These are phyloP conservation scores for Dothidotthia symphoricarpi DNA, from an alignment of 2,329 filamentous ascomycete genomes.

Conservation along the genomic window DNA sequence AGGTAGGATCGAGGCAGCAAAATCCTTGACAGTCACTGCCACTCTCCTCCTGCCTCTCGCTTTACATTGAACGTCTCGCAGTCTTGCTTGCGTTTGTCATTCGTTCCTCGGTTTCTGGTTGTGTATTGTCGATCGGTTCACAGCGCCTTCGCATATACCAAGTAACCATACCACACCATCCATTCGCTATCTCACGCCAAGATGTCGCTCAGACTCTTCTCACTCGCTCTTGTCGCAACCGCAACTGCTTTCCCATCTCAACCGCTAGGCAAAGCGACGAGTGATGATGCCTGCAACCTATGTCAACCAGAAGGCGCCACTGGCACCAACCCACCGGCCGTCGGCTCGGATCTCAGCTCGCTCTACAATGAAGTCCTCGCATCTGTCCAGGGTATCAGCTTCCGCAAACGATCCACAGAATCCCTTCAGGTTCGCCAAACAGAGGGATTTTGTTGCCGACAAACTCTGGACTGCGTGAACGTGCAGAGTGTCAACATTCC, in stretches of 20 bases:
- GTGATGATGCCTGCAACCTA: slow-evolving; percentile 33
- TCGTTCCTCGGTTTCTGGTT: not conserved
- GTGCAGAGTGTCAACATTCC: slow-evolving; percentile 44
- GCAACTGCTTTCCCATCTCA: slow-evolving; percentile 24
- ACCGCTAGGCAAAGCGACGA: slow-evolving; percentile 19
- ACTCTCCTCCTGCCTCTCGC: slow-evolving; percentile 4
- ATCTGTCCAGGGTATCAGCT: slow-evolving; percentile 37
- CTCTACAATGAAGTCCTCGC: slow-evolving; percentile 38
- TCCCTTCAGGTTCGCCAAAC: slow-evolving; percentile 17
- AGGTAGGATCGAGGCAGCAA: slow-evolving; percentile 8
- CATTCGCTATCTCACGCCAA: slow-evolving; percentile 1
- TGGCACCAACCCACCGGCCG: slow-evolving; percentile 26
- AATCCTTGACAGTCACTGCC: not conserved
- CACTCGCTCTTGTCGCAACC: slow-evolving; percentile 25
- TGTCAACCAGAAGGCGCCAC: slow-evolving; percentile 41
- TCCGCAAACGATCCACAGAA: slow-evolving; percentile 22
- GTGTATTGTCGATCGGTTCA: slow-evolving; percentile 2
- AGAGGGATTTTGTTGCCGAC: slow-evolving; percentile 36
- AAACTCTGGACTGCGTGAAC: slow-evolving; percentile 45
- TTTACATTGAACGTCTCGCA: not conserved
- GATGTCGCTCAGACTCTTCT: slow-evolving; percentile 28
- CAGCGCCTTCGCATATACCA: slow-evolving; percentile 7
- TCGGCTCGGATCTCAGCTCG: slow-evolving; percentile 36
- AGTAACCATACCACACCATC: slow-evolving; percentile 1
- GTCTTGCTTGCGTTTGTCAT: slow-evolving; percentile 7